Base-by-base conservation (phyloP, 73 alveolate genomes). In the Tetrahymena malaccensis region DNA sequence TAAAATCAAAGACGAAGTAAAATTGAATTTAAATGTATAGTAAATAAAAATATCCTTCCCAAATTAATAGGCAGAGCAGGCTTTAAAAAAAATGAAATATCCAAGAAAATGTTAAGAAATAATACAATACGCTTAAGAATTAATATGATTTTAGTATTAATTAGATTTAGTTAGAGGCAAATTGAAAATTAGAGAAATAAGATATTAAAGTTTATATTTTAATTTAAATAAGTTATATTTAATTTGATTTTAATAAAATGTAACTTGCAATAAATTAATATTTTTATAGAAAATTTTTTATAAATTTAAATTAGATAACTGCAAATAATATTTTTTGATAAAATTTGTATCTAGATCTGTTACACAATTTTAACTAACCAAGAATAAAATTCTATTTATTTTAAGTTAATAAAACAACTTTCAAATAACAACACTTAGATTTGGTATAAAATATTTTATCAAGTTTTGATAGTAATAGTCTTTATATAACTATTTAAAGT, bases 1-100 rank as follows among this genome's bases (percentile, higher is more conserved):
- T 85, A 95, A 96, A 84, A 97, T 98, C 96, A 94, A 97, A 85
- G 97, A 97, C 85, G 96, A 96, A 10, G 98, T 96, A 55, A 37
- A 17, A n/a, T 50, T 15, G 1, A 7, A 50, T 19, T 50, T 50
- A 19, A 70, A 70, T 25, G 25, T 19, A 19, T 5, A 70, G 43
- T 35, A 35, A 35, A 35, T 35, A 70, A 70, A 70, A 5, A 56
- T 22, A 56, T 22, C 35, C 6, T 56, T 56, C 6, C 10, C 1
- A 22, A 56, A 56, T 7, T 9, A 27, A 70, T 27, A 70, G 89
- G 89, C 89, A 11, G 43, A 70, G 19, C 17, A 7, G 4, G 89
- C 43, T 3, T n/a, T 27, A 21, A 70, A 70, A 70, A 70, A 70
- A 33, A 70, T 70, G 89, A 70, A 70, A 11, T 70, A 70, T 8